Conservation (phyloP, 768 basidiomycete genomes). For the Phanerodontia chrysosporium region DNA sequence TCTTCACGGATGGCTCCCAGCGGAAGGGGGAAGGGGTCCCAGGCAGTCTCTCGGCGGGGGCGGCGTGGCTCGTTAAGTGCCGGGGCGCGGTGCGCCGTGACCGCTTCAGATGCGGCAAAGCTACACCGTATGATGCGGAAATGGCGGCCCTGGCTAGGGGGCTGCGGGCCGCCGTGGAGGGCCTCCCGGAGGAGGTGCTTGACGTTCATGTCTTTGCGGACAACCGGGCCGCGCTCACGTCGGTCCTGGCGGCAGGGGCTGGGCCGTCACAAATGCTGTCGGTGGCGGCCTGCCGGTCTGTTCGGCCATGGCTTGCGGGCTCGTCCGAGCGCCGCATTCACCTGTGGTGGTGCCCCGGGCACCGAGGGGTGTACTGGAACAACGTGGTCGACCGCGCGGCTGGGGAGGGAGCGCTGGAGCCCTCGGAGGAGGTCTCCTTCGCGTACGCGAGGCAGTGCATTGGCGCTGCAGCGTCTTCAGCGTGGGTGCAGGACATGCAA, state of each 20-base stretch:
- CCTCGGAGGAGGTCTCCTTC: not conserved
- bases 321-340: not conserved
- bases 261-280: conserved; percentile 7
- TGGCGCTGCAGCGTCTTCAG: not conserved
- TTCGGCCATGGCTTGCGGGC: not conserved
- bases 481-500: conserved; percentile 2
- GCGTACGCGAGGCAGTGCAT: not conserved
- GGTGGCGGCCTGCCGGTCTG: not conserved
- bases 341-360: conserved; percentile 1
- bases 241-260: conserved; percentile 4
- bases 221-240: conserved; percentile 1
- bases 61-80: not conserved
- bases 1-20: conserved; percentile 8
- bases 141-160: conserved; percentile 7
- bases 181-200: not conserved
- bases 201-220: conserved; percentile 8
- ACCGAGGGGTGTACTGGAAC: not conserved
- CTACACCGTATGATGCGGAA: conserved; percentile 5
- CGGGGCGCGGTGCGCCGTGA: not conserved
- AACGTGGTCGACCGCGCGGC: conserved; percentile 3
- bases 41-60: not conserved
- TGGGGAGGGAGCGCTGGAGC: not conserved
- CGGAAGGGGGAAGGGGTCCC: not conserved
- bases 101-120: conserved; percentile 2
- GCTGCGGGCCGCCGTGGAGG: not conserved